These are phyloP conservation scores for Penicillium riverlandense DNA, from an alignment of 495 filamentous ascomycete species.

Conservation along the genomic window DNA sequence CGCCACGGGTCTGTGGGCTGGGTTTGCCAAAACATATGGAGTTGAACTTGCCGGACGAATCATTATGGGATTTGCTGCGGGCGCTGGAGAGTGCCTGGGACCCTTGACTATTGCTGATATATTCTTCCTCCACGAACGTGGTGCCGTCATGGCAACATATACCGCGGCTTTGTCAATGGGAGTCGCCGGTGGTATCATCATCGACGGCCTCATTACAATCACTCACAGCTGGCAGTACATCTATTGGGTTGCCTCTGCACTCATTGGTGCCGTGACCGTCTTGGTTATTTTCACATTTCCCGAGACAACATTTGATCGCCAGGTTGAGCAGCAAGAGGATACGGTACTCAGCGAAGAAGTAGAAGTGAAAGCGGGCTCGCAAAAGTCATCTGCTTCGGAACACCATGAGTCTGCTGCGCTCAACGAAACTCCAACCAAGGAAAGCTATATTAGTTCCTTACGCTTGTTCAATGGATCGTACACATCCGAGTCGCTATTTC, in stretches of 20 bases:
- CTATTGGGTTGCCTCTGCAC: slow-evolving; percentile 39
- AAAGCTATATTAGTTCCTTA: slow-evolving; percentile 28
- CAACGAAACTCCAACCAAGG: not conserved
- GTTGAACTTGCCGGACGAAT: slow-evolving; percentile 40
- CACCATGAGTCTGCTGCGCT: too few species aligned
- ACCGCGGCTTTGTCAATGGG: slow-evolving; percentile 40
- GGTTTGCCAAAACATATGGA: slow-evolving; percentile 33
- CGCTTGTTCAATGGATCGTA: slow-evolving; percentile 26
- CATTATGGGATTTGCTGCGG: slow-evolving; percentile 43
- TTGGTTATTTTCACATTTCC: slow-evolving; percentile 46
- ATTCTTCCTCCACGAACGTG: slow-evolving; percentile 54
- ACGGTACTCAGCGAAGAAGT: too few species aligned
- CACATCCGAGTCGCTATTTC: slow-evolving; percentile 37
- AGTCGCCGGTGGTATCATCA: slow-evolving; percentile 38
- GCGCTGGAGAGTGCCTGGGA: slow-evolving; percentile 46
- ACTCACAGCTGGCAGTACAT: slow-evolving; percentile 41
- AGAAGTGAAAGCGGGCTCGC: too few species aligned
- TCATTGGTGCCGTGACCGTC: slow-evolving; percentile 36
- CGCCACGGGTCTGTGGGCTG: slow-evolving; percentile 36
- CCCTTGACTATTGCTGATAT: slow-evolving; percentile 49
- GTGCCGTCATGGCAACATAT: slow-evolving; percentile 40
- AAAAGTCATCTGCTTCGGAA: too few species aligned
- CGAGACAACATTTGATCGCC: slow-evolving; percentile 35
- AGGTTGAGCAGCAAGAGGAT: too few species aligned
- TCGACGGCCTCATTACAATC: slow-evolving; percentile 45